These are phyloP conservation scores for Globisporangium ultimum DNA, from an alignment of 352 stramenopile genomes.

Conservation along the genomic window DNA sequence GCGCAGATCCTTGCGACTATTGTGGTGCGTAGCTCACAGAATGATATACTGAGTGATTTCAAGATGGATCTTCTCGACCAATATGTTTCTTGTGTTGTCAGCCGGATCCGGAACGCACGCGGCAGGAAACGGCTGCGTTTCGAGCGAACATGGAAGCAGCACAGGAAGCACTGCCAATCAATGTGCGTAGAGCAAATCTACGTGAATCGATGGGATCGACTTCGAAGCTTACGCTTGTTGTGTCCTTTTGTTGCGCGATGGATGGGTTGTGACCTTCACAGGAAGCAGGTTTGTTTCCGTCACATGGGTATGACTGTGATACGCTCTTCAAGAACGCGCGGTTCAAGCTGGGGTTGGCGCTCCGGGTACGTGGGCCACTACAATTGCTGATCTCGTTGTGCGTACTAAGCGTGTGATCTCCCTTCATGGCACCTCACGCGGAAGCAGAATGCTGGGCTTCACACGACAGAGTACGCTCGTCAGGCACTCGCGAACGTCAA, in stretches of 20 bases:
- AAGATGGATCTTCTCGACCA: too few relatives aligned
- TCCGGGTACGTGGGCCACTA: slow-evolving; percentile 51
- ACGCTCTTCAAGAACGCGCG: slow-evolving; percentile 81
- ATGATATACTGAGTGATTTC: too few relatives aligned
- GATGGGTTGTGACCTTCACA: slow-evolving; percentile 9
- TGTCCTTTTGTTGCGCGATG: not conserved
- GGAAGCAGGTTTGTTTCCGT: slow-evolving; percentile 69
- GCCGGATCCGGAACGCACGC: slow-evolving; percentile 56
- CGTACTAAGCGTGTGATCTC: too few relatives aligned
- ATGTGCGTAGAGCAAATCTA: slow-evolving; percentile 27
- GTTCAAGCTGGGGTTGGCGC: slow-evolving; percentile 72
- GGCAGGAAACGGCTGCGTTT: slow-evolving; percentile 71
- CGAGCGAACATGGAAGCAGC: slow-evolving; percentile 59
- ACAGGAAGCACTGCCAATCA: slow-evolving; percentile 50
- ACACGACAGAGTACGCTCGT: slow-evolving; percentile 59
- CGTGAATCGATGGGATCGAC: too few relatives aligned
- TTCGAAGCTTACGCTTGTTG: not conserved
- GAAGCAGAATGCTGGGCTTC: slow-evolving; percentile 53
- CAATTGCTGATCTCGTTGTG: too few relatives aligned
- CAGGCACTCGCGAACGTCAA: slow-evolving; percentile 68
- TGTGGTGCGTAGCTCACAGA: slow-evolving; percentile 23
- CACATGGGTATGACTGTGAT: slow-evolving; percentile 70
- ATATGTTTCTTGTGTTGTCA: slow-evolving; percentile 16
- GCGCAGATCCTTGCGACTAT: slow-evolving; percentile 59
- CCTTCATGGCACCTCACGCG: not conserved